Evolutionary conservation across 805 yeast genomes (phyloP), one percentile per base, ranked within the genome.

Genomic region (Zygoascus biomembranicola): DNA sequence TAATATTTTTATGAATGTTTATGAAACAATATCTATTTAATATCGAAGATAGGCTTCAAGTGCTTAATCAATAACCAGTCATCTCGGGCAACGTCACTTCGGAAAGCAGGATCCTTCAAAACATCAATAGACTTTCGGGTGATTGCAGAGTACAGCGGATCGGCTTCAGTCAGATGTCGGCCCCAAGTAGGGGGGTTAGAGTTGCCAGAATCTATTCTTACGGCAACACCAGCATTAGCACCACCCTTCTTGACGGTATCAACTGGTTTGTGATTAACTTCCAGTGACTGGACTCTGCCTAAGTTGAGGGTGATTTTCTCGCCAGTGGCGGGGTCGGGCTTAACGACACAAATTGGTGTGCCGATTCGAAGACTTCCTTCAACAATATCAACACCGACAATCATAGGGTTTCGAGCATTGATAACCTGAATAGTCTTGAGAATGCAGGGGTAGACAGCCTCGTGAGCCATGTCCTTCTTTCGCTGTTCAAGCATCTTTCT

Each of bases 111-210:
- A 65, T 94, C 99, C 75, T 94, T 94, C 78, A 94, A 81, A n/a
- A 96, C 87, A 69, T 94, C 97, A 62, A 94, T 90, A 37, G 96
- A 87, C 71, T 77, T 87, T 77, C 99, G 83, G 11, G 94, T 68
- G 59, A 94, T 80, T 74, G 86, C 77, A n/a, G 99, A 92, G 73
- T 90, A 94, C 67, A 94, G 76, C 47, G 80, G 77, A 70, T 94
- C 99, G 55, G 81, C 75, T 73, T 94, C 99, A 70, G 90, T 96
- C 62, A 94, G 95, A 68, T 94, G 99, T 76, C 99, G 88, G 59
- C 99, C 99, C 98, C 98, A 94, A 13, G 88, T 84, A 52, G 99
- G 98, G 73, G 90, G 96, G 59, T 87, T 92, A 45, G 96, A 86
- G 60, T 96, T 90, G 5, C 69, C 66, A 63, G 88, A 85, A 54